Percentiles rank a stretch among this genome's conserved stretches.
phyloP scores from a whole-genome alignment of 2,329 filamentous ascomycete genomes.

The Neonectria ditissima region DNA sequence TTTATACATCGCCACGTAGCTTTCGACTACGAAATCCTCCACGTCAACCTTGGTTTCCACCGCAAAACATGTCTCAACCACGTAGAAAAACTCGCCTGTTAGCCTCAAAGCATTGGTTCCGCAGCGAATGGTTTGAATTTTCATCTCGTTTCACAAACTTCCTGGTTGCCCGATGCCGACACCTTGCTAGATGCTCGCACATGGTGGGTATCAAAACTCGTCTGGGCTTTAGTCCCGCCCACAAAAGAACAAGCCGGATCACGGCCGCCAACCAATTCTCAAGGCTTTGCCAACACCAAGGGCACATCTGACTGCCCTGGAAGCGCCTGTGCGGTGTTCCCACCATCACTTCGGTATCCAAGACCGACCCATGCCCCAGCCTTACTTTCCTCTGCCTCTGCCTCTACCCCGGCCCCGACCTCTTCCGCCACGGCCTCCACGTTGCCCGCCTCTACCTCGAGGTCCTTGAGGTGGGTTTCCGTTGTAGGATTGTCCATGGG shows the following conservation, averaged over 20 bases:
- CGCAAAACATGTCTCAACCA: constrained; percentile 16
- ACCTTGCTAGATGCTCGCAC: constrained; percentile 24
- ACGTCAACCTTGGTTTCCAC: constrained; percentile 15
- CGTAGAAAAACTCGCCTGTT: constrained; percentile 10
- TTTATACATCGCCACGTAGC: constrained; percentile 27
- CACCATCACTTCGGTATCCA: constrained; percentile 2
- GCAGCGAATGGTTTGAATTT: constrained; percentile 7
- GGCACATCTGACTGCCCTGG: constrained; percentile 24
- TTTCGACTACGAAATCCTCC: constrained; percentile 11
- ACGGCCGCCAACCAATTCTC: constrained; percentile 37
- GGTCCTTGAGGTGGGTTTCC: constrained; percentile 35
- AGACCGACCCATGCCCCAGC: constrained; percentile 22
- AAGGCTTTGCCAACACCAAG: constrained; percentile 23
- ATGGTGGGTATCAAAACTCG: constrained; percentile 40
- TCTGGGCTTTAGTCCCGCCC: constrained; percentile 33
- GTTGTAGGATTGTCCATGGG: constrained; percentile 29
- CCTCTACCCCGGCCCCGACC: constrained; percentile 47
- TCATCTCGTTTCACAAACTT: constrained; percentile 32
- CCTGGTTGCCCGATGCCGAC: constrained; percentile 22
- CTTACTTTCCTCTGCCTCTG: constrained; percentile 45
- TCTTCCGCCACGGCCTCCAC: constrained; percentile 39
- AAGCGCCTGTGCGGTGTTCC: constrained; percentile 7
- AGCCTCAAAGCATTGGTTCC: constrained; percentile 18
- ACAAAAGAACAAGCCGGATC: constrained; percentile 25
- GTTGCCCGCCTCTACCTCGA: constrained; percentile 34